Percentiles rank a stretch among this genome's conserved stretches.
phyloP scores from a whole-genome alignment of 495 filamentous ascomycete genomes.

The Penicillium parvum region DNA sequence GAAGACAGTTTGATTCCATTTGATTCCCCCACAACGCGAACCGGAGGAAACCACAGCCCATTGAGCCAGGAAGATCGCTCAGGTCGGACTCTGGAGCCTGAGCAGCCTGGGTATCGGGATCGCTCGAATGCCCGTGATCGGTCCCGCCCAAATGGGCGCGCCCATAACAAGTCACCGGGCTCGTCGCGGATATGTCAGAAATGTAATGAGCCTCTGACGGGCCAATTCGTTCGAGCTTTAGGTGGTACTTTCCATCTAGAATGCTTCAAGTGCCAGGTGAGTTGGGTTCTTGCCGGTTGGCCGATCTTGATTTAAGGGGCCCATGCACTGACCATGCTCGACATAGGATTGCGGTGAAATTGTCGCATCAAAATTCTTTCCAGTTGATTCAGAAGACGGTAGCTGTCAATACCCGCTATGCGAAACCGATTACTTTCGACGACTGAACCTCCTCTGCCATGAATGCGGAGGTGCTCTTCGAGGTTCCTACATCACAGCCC shows the following conservation, averaged over 20 bases:
- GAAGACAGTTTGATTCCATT: slow-evolving; percentile 42
- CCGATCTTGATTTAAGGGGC: neutral
- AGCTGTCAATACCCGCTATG: slow-evolving; percentile 90
- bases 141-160: slow-evolving; percentile 42
- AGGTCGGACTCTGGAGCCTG: slow-evolving; percentile 33
- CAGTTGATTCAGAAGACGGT: slow-evolving; percentile 82
- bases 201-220: slow-evolving; percentile 78
- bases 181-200: slow-evolving; percentile 72
- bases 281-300: slow-evolving; percentile 25
- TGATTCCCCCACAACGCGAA: slow-evolving; percentile 39
- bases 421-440: slow-evolving; percentile 95
- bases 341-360: slow-evolving; percentile 91
- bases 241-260: slow-evolving; percentile 93
- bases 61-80: slow-evolving; percentile 32
- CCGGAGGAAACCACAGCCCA: slow-evolving; percentile 29
- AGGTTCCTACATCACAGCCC: slow-evolving; percentile 95
- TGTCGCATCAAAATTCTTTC: slow-evolving; percentile 98
- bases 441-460: slow-evolving; percentile 85
- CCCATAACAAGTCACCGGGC: slow-evolving; percentile 39
- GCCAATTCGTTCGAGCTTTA: slow-evolving; percentile 92
- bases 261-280: slow-evolving; percentile 94
- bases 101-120: slow-evolving; percentile 36
- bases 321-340: neutral
- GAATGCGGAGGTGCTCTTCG: slow-evolving; percentile 90
- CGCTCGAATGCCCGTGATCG: slow-evolving; percentile 36